A percentile compares a stretch with the other conserved stretches of the same genome.
These are phyloP conservation scores for Dictyostelium discoideum DNA, from an alignment of 78 protist species.

Conservation along the genomic window dicty_2.7 NC_007091.3:3306501-3307000, in stretches of 20 bases:
- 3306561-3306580: conserved; percentile 56
- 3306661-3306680: background rate
- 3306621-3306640: conserved; percentile 11
- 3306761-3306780: conserved; percentile 54
- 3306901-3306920: conserved; percentile 29
- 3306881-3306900: conserved; percentile 53
- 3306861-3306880: conserved; percentile 67
- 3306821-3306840: conserved; percentile 67
- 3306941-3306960: background rate
- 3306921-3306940: conserved; percentile 30
- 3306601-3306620: conserved; percentile 49
- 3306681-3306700: conserved; percentile 29
- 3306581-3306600: conserved; percentile 66
- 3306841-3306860: conserved; percentile 66
- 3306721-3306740: conserved; percentile 55
- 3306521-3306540: conserved; percentile 39
- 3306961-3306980: conserved; percentile 6
- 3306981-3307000: conserved; percentile 20
- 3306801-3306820: conserved; percentile 16
- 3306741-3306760: conserved; percentile 53
- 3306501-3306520: conserved; percentile 51
- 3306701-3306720: conserved; percentile 54
- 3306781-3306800: conserved; percentile 52
- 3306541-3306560: conserved; percentile 74
- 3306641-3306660: background rate